phyloP scores from a whole-genome alignment of 2,329 filamentous ascomycete genomes.

The Cercospora zeina region DNA sequence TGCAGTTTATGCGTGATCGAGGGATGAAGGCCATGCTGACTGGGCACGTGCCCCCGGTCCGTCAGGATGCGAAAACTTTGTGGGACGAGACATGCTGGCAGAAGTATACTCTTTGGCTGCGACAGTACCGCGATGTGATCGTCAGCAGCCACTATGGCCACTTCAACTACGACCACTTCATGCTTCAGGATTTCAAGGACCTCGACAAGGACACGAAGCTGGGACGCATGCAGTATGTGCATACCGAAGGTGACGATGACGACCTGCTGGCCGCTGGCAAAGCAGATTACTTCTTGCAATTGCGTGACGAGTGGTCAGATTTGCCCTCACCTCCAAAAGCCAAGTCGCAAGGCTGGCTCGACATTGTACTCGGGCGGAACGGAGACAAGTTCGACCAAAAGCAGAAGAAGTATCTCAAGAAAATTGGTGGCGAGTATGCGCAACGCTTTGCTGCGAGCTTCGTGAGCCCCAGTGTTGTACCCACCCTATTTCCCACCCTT shows the following conservation, averaged over 20 bases:
- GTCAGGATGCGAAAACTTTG: conserved; percentile 77
- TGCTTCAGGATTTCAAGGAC: conserved; percentile 81
- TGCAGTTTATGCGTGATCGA: conserved; percentile 76
- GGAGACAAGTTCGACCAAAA: conserved; percentile 54
- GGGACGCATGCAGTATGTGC: conserved; percentile 43
- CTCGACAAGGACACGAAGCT: conserved; percentile 60
- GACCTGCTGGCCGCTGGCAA: conserved; percentile 66
- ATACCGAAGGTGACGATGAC: conserved; percentile 31
- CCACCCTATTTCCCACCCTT: conserved; percentile 86
- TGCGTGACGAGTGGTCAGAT: conserved; percentile 74
- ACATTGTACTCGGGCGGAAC: conserved; percentile 38
- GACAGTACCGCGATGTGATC: conserved; percentile 87
- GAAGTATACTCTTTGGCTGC: conserved; percentile 88
- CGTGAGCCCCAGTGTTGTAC: conserved; percentile 83
- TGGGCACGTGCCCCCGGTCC: conserved; percentile 88
- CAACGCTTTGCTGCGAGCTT: conserved; percentile 82
- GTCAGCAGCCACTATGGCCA: conserved; percentile 80
- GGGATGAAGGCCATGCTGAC: conserved; percentile 94
- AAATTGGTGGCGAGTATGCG: conserved; percentile 76
- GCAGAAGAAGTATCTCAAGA: conserved; percentile 57
- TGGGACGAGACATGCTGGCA: conserved; percentile 99
- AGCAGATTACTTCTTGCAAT: conserved; percentile 74
- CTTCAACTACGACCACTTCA: conserved; percentile 98
- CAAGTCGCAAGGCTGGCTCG: conserved; percentile 30
- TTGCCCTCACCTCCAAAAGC: conserved; percentile 59